These are phyloP conservation scores for Curvularia verruculosa DNA, from an alignment of 2,329 filamentous ascomycete species.

Conservation along the genomic window DNA sequence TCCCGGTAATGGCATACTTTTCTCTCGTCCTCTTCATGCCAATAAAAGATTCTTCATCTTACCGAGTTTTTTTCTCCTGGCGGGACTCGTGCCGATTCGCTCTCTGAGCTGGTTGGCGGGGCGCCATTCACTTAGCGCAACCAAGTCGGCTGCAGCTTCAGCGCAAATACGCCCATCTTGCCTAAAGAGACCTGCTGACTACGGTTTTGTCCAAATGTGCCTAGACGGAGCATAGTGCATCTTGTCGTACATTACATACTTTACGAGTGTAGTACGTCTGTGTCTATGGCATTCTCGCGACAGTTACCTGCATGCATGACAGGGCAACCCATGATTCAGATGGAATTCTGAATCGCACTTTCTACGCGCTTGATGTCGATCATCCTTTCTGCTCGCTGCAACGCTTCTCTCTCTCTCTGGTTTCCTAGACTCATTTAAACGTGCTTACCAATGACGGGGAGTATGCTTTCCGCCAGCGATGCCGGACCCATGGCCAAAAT, in stretches of 20 bases:
- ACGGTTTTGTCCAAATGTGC: neutral
- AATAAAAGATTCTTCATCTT: slow-evolving; percentile 8
- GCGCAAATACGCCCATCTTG: neutral
- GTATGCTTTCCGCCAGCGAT: neutral
- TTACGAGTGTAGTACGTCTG: neutral
- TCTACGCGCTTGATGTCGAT: neutral
- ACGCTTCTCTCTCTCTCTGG: neutral
- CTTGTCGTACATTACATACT: neutral
- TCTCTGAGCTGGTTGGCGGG: neutral
- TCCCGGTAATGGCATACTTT: slow-evolving; percentile 6
- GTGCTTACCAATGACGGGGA: neutral
- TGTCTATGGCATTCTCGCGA: neutral
- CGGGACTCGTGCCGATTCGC: slow-evolving; percentile 11
- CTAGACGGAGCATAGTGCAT: neutral
- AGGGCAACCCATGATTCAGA: neutral
- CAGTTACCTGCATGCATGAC: neutral
- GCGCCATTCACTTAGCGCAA: slow-evolving; percentile 8
- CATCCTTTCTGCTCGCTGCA: neutral
- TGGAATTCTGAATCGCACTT: neutral
- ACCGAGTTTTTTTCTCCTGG: slow-evolving; percentile 9
- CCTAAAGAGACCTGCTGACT: neutral
- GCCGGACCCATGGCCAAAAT: neutral
- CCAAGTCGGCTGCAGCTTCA: neutral
- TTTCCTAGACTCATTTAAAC: neutral
- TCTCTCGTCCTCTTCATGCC: neutral